Base-by-base conservation (phyloP, 179 eudicot species). In the Drosera spatulata region DNA sequence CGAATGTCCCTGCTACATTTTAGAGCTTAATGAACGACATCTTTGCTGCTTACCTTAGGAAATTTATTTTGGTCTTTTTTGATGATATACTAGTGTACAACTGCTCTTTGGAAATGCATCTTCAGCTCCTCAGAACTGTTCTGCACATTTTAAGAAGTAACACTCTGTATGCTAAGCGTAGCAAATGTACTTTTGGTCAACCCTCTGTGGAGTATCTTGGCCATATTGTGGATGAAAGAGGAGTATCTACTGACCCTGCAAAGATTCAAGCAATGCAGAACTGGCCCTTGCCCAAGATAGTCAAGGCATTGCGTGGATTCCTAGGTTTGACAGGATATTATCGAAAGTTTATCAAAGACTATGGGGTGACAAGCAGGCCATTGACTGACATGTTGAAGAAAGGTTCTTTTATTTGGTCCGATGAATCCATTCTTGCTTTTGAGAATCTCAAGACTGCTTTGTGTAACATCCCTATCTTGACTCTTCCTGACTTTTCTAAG, bases 71-170 rank as follows among this genome's bases (percentile, higher is more conserved):
- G 14, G 59, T 70, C 0, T 53, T 64, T 13, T 64, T 65, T 39
- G 66, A 62, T 42, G 69, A 70, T 10, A 70, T 70, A 0, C 10
- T 70, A 1, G 53, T 70, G 0, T 70, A 59, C 37, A 70, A 61
- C 5, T 7, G 0, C 0, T 0, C n/a, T 3, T 2, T 13, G 48
- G 14, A 44, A 4, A 2, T n/a, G 0, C 63, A 58, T 2, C 10
- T 0, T 7, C 2, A 7, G 2, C 63, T 57, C 6, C 10, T 69
- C 3, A 12, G 7, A 2, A 3, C 1, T 0, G 53, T 58, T 0
- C 5, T 63, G 0, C 14, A 51, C 0, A 4, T 3, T 0, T 0
- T 66, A 7, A 4, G 46, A 13, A 2, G 3, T 5, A 33, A 41
- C 15, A 33, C 2, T 0, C 3, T 69, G 1, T 37, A 10, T 41